Conservation (phyloP, 805 yeast genomes). For the Candida oleophila region DNA sequence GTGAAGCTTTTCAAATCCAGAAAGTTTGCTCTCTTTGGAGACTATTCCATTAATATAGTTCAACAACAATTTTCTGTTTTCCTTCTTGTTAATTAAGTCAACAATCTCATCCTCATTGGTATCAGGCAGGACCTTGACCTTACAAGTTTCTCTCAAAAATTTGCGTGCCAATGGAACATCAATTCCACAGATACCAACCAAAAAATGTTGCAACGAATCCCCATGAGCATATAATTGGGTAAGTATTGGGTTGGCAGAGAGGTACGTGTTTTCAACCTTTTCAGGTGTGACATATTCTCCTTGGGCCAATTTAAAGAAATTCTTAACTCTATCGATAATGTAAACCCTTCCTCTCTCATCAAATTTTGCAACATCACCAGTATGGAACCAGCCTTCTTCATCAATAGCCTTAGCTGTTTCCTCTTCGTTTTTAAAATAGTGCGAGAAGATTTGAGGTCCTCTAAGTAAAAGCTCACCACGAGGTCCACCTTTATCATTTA, state of each 20-base stretch:
- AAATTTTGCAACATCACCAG: conserved; percentile 50
- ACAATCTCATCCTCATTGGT: conserved; percentile 10
- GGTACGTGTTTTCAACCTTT: conserved; percentile 34
- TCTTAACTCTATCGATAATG: conserved; percentile 50
- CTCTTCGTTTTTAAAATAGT: conserved; percentile 48
- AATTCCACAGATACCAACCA: conserved; percentile 31
- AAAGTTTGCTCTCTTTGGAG: conserved; percentile 34
- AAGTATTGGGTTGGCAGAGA: conserved; percentile 27
- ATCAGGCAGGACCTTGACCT: conserved; percentile 10
- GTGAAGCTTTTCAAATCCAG: conserved; percentile 64
- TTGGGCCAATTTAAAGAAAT: conserved; percentile 46
- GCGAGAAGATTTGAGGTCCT: conserved; percentile 54
- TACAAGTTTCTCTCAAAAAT: conserved; percentile 18
- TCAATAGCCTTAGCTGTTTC: conserved; percentile 48
- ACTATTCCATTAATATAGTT: conserved; percentile 21
- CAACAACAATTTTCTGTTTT: conserved; percentile 20
- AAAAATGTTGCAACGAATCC: conserved; percentile 24
- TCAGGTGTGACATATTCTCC: conserved; percentile 46
- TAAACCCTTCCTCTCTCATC: conserved; percentile 27
- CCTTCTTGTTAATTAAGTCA: conserved; percentile 13
- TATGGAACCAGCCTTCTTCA: conserved; percentile 53
- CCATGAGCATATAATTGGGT: conserved; percentile 34
- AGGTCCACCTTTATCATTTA: conserved; percentile 31
- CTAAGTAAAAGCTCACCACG: conserved; percentile 57
- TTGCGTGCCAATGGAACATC: conserved; percentile 16